Evolutionary conservation across 1,284 basidiomycete genomes (phyloP), one percentile per base, ranked within the genome.

Genomic region (Sporisorium reilianum): DNA sequence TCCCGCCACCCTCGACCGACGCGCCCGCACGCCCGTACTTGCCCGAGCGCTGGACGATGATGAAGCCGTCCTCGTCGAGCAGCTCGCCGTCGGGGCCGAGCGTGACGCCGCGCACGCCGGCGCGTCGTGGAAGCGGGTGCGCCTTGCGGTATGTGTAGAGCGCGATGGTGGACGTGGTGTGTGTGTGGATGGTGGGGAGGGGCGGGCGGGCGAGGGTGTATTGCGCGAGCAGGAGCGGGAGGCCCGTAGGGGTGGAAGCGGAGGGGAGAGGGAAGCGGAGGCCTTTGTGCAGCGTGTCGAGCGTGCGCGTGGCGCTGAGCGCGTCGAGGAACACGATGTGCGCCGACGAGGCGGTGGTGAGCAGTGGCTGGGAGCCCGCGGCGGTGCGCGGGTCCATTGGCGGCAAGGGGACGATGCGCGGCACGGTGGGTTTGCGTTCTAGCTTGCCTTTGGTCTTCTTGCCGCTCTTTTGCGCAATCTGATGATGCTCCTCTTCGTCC

Each of bases 51-150:
- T 82, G 80, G 36, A 84, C 83, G 50, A 84, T 84, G 52, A 72
- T 80, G 62, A 84, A 84, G 14, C 83, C 83, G 52, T 84, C 83
- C 46, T 68, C 75, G 64, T 84, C 83, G 23, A 84, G 63, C 8
- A 83, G 58, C 54, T 83, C 82, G 55, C 83, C 83, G 8, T 75
- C 58, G 12, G 80, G 67, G 16, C 83, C 83, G 44, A 80, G 59
- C 26, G 68, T 72, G 22, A 80, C 82, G 20, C 74, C 80, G 36
- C 78, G 56, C 20, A 83, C 81, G 42, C 80, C 79, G 14, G 77
- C 62, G 26, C 65, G 61, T 8, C 78, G 70, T 7, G 78, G 64
- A 22, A 62, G 64, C 38, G 81, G 83, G 57, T 83, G 65, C n/a
- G 67, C 62, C 4, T 65, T 64, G 20, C 80, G 69, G 68, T 75